Conservation (phyloP, 257 asterid genomes). For the Nemophila menziesii region DNA sequence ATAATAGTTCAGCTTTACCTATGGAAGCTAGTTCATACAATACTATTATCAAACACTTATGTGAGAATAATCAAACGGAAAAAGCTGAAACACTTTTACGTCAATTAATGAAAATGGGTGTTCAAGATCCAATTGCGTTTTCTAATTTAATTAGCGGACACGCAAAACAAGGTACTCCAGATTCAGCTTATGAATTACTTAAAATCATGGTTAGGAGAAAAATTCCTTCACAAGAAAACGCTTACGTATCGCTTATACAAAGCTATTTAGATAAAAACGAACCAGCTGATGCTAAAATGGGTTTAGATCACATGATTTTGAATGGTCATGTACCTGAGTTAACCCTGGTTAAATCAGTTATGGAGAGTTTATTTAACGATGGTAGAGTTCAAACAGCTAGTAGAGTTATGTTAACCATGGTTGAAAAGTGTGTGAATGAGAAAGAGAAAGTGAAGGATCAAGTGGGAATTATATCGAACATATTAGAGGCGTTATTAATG, state of each 20-base stretch:
- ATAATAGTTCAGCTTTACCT: conserved; percentile 38
- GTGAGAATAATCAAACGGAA: conserved; percentile 58
- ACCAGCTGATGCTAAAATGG: conserved; percentile 71
- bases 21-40: conserved; percentile 78
- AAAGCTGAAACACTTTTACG: conserved; percentile 73
- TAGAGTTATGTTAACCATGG: conserved; percentile 82
- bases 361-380: conserved; percentile 79
- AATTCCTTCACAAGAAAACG: conserved; percentile 37
- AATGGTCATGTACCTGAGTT: conserved; percentile 72
- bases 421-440: conserved; percentile 80
- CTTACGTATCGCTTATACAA: conserved; percentile 48
- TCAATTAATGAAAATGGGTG: conserved; percentile 90
- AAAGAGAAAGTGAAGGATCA: too few species aligned
- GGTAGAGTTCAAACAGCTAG: conserved; percentile 93
- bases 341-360: conserved; percentile 53
- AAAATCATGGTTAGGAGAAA: conserved; percentile 65
- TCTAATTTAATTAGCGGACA: conserved; percentile 63
- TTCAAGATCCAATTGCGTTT: conserved; percentile 59
- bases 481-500: conserved; percentile 65
- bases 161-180: conserved; percentile 66
- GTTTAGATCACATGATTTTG: conserved; percentile 81
- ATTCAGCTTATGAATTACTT: conserved; percentile 58
- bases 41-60: conserved; percentile 60
- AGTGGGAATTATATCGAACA: conserved; percentile 49
- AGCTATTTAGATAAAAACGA: conserved; percentile 64